Evolutionary conservation across 495 filamentous ascomycete species (phyloP), one percentile per base, ranked within the genome.

Genomic region (Corynascus novoguineensis): DNA sequence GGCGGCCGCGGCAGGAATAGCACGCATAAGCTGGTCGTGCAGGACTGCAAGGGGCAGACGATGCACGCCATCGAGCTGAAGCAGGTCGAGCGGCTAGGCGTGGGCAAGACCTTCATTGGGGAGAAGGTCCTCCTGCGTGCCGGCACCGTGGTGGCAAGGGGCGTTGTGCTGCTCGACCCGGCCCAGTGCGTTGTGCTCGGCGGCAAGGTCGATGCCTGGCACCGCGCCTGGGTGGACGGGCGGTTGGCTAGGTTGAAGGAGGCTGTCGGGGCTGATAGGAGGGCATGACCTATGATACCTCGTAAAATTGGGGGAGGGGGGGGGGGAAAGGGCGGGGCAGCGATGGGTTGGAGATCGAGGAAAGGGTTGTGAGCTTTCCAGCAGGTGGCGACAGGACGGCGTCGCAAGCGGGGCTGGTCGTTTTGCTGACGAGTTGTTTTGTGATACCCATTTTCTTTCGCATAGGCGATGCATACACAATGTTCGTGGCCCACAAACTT

Each of bases 151-250:
- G 84, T 96, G 29, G 86, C 88, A 21, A 75, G 93, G 25, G 95
- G 89, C 0, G 78, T 92, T 60, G 62, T 95, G 15, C 66, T 98
- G 63, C 71, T 98, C 11, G 84, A 90, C 40, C 84, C 88, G 1
- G 71, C 63, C 12, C 80, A 64, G 17, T 82, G 81, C 44, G 78
- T 75, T 34, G 60, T 96, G 3, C 69, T 97, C 15, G 93, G 93
- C 2, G 93, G 93, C 0, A 96, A 89, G 78, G 84, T 97, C 50
- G 92, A 96, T 53, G 75, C 65, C 0, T 77, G 90, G 77, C 87
- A 96, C 63, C 82, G 81, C 64, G 72, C 73, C 31, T 97, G 93
- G 91, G 79, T 76, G 53, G 84, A 87, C 27, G 80, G 81, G 15
- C 77, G 90, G 62, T 86, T 96, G 67, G 79, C 76, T 56, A 77